Conservation (phyloP, 331 rosid species). For the Acacia concinna region DNA sequence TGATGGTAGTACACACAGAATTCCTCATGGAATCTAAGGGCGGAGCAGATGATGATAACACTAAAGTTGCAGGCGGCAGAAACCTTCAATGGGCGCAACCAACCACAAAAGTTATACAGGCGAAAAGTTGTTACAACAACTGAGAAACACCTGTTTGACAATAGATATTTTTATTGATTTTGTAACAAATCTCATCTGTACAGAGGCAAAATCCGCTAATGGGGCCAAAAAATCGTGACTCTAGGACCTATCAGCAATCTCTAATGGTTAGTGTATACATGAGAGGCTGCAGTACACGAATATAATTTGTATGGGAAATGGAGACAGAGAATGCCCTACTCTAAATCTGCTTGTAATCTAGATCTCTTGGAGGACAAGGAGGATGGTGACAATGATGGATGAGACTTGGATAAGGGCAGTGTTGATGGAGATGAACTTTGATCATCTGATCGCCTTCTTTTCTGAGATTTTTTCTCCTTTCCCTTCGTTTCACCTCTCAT, state of each 20-base stretch:
- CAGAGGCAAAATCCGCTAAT: conserved; percentile 20
- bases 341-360: conserved; percentile 31
- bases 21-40: neutral
- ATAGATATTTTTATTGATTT: neutral
- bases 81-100: neutral
- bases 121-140: neutral
- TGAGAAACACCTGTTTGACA: neutral
- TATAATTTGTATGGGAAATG: conserved; percentile 23
- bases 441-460: conserved; percentile 51
- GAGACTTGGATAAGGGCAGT: conserved; percentile 15
- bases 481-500: conserved; percentile 62
- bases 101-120: neutral
- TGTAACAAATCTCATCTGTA: conserved; percentile 28
- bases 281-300: conserved; percentile 17
- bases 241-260: conserved; percentile 16
- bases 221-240: conserved; percentile 7
- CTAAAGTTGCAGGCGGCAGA: neutral
- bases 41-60: neutral
- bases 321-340: conserved; percentile 4
- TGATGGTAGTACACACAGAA: neutral
- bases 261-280: conserved; percentile 23
- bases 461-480: conserved; percentile 33
- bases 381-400: conserved; percentile 36
- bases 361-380: conserved; percentile 41
- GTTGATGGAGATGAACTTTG: conserved; percentile 25